Conservation (phyloP, 1,139 yeast species). For the Lodderomyces elongisporus region DNA sequence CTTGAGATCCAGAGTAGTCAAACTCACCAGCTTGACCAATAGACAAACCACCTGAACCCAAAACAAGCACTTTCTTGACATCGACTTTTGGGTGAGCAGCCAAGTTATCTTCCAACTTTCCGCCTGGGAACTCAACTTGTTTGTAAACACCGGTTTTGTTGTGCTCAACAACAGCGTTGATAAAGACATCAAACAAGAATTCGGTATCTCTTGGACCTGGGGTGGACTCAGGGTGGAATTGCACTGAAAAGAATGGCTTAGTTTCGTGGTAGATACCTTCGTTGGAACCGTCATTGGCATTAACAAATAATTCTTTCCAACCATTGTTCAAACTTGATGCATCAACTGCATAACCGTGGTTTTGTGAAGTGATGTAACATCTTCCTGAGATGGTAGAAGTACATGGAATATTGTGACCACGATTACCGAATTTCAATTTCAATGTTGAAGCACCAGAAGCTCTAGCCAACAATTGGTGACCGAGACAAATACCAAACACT, state of each 20-base stretch:
- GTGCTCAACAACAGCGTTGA: constrained; percentile 68
- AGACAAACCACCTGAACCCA: constrained; percentile 98
- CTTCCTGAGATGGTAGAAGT: constrained; percentile 89
- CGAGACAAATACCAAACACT: constrained; percentile 95
- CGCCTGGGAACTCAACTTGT: constrained; percentile 78
- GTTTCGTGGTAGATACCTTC: constrained; percentile 94
- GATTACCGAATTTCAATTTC: constrained; percentile 96
- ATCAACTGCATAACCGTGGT: constrained; percentile 98
- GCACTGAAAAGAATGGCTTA: constrained; percentile 95
- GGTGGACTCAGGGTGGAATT: constrained; percentile 98
- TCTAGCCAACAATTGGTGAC: constrained; percentile 95
- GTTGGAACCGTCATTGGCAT: constrained; percentile 95
- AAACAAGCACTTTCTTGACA: constrained; percentile 89
- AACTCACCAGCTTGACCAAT: constrained; percentile 99
- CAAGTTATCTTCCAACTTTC: constrained; percentile 33
- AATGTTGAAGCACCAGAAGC: constrained; percentile 92
- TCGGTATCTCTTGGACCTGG: constrained; percentile 99
- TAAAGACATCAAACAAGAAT: constrained; percentile 90
- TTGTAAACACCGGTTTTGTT: constrained; percentile 52
- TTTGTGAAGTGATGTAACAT: constrained; percentile 98
- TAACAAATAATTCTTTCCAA: constrained; percentile 93
- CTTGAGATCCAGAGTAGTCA: constrained; percentile 96
- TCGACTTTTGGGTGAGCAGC: constrained; percentile 47
- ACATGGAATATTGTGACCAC: constrained; percentile 99
- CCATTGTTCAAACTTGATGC: constrained; percentile 63